Percentiles rank a stretch among this genome's conserved stretches.
Conservation (phyloP, 257 asterid species). For the Salvia miltiorrhiza region DNA sequence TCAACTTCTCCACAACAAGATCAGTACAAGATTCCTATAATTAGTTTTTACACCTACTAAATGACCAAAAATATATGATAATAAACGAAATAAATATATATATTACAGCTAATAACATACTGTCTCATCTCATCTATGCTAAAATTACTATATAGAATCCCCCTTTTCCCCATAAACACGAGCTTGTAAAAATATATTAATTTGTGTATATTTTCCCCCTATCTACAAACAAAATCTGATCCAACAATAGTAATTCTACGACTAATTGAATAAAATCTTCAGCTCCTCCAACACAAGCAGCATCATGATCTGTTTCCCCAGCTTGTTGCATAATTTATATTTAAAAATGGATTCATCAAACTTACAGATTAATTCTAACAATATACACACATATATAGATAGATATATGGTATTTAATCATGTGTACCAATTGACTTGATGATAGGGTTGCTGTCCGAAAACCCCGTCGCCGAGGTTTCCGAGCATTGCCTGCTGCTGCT, state of each 20-base stretch:
- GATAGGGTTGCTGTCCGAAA: constrained; percentile 36
- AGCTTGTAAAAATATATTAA: constrained; percentile 9
- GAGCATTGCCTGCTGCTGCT: constrained; percentile 51
- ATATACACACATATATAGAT: background rate
- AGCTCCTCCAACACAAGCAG: too few species aligned
- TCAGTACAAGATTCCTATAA: constrained; percentile 26
- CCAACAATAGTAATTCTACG: constrained; percentile 3
- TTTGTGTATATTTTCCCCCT: constrained; percentile 10
- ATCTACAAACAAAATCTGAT: constrained; percentile 24
- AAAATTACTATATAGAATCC: background rate
- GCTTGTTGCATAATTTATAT: background rate
- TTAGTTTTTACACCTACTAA: constrained; percentile 22
- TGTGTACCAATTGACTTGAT: constrained; percentile 59
- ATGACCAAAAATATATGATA: constrained; percentile 3
- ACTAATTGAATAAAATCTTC: background rate
- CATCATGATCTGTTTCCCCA: background rate
- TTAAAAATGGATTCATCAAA: background rate
- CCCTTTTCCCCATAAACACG: background rate
- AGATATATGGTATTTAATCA: background rate
- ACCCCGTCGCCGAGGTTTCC: constrained; percentile 69
- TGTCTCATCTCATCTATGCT: constrained; percentile 34
- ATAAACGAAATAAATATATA: constrained; percentile 17
- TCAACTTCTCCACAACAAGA: constrained; percentile 9
- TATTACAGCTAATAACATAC: constrained; percentile 31
- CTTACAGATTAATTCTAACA: background rate